A percentile compares a stretch with the other conserved stretches of the same genome.
Conservation (phyloP, 805 yeast genomes). For the Sugiyamaella lignohabitans region DNA sequence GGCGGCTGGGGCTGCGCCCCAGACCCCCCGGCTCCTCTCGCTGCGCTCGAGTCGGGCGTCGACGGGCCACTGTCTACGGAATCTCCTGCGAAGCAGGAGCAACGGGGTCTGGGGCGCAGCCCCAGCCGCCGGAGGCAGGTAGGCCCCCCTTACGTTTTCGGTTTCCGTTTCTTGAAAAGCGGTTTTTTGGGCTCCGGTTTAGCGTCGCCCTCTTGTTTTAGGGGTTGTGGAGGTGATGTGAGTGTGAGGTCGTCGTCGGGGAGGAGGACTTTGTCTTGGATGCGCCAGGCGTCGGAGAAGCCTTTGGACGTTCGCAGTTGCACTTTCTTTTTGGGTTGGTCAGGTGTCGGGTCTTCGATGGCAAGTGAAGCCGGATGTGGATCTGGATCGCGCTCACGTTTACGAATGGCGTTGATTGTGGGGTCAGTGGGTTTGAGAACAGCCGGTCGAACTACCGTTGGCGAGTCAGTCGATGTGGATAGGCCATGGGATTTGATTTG, state of each 20-base stretch:
- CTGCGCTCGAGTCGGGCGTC: too few species aligned
- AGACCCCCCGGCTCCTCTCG: neutral
- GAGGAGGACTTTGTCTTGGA: slow-evolving; percentile 3
- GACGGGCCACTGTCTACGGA: too few species aligned
- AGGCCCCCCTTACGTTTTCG: neutral
- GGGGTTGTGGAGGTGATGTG: neutral
- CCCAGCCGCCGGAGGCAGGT: too few species aligned
- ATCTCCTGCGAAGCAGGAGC: too few species aligned
- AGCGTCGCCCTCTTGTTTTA: neutral
- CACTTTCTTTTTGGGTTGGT: slow-evolving; percentile 1
- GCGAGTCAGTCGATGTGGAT: neutral
- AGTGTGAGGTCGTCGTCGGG: neutral
- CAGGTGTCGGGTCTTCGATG: slow-evolving; percentile 7
- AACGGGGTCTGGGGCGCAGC: too few species aligned
- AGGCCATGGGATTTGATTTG: slow-evolving; percentile 4
- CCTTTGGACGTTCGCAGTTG: slow-evolving; percentile 4
- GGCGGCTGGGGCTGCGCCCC: neutral
- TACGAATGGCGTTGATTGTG: slow-evolving; percentile 7
- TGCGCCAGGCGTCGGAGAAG: slow-evolving; percentile 4
- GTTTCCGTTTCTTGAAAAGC: slow-evolving; percentile 9
- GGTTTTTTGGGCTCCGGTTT: neutral
- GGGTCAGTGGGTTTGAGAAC: slow-evolving; percentile 4
- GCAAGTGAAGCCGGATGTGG: slow-evolving; percentile 4
- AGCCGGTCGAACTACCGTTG: neutral
- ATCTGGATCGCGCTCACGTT: neutral